Base-by-base conservation (phyloP, 768 basidiomycete genomes). In the Tricholoma terreum region DNA sequence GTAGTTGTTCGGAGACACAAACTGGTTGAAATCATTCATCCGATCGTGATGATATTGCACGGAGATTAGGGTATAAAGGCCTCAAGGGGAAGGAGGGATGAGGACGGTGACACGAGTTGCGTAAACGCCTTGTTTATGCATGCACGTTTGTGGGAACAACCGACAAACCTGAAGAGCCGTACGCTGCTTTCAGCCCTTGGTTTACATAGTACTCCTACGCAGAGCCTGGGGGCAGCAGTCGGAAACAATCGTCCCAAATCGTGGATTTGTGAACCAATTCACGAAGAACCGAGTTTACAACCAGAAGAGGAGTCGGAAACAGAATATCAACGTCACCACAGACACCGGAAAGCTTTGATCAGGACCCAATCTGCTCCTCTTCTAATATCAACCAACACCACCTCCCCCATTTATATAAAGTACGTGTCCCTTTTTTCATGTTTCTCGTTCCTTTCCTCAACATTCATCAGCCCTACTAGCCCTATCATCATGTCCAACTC, bases 361-460 rank as follows among this genome's bases (percentile, higher is more conserved):
- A 78, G 83, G 58, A 75, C 79, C 46, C 63, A 74, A 61, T 83
- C 86, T 56, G 75, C 82, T 30, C 84, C 83, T 62, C 81, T 73
- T 64, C 81, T 84, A 69, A 80, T 87, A 70, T 86, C 84, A 55
- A 85, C 85, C 57, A 82, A 75, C 63, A 86, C 86, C 56, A 67
- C 66, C 43, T 55, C 57, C 7, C 66, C 66, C 35, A 51, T 64
- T 58, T 35, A 65, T 64, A 65, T 77, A 56, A 69, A 71, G 80
- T 78, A 62, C 42, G 73, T 69, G 55, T 61, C 57, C 45, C 52
- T 35, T 34, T 56, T 54, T 62, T 40, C 54, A 56, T 59, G 46
- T 60, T 57, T 40, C 54, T 52, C 59, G 58, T 55, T 55, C 55
- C 53, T 52, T 56, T 60, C 51, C 55, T 62, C 43, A 27, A 27